Percentiles rank a stretch among this genome's conserved stretches.
phyloP scores from a whole-genome alignment of 1,284 basidiomycete genomes.

The Cryptococcus floricola region DNA sequence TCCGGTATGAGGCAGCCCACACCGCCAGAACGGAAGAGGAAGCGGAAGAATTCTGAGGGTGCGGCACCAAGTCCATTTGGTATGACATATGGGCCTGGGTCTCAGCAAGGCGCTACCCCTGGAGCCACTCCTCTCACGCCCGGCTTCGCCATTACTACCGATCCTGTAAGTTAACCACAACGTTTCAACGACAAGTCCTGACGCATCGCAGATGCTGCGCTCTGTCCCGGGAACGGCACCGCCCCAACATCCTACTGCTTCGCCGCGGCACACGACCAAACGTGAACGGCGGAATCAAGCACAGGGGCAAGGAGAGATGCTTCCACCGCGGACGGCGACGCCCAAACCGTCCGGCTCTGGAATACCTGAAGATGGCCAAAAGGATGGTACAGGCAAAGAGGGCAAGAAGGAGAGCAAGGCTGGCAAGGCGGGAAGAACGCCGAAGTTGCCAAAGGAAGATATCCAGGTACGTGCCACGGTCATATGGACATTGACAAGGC shows the following conservation, averaged over 20 bases:
- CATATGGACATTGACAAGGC: background rate
- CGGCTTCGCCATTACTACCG: background rate
- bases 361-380: background rate
- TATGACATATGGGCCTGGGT: conserved; percentile 15
- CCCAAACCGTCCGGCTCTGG: conserved; percentile 22
- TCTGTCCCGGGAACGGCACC: background rate
- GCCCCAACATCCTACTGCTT: conserved; percentile 7
- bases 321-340: conserved; percentile 35
- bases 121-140: background rate
- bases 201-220: conserved; percentile 2
- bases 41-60: conserved; percentile 37
- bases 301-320: conserved; percentile 40
- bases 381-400: conserved; percentile 9
- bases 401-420: background rate
- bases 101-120: conserved; percentile 12
- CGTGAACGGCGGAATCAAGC: conserved; percentile 38
- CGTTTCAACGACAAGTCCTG: conserved; percentile 9
- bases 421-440: conserved; percentile 14
- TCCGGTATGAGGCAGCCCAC: conserved; percentile 8
- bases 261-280: conserved; percentile 9
- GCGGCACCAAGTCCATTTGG: conserved; percentile 33
- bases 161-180: conserved; percentile 2
- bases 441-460: conserved; percentile 28
- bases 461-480: conserved; percentile 22
- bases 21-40: conserved; percentile 40